These are phyloP conservation scores for Sparassis latifolia DNA, from an alignment of 1,284 basidiomycete genomes.

Conservation along the genomic window DNA sequence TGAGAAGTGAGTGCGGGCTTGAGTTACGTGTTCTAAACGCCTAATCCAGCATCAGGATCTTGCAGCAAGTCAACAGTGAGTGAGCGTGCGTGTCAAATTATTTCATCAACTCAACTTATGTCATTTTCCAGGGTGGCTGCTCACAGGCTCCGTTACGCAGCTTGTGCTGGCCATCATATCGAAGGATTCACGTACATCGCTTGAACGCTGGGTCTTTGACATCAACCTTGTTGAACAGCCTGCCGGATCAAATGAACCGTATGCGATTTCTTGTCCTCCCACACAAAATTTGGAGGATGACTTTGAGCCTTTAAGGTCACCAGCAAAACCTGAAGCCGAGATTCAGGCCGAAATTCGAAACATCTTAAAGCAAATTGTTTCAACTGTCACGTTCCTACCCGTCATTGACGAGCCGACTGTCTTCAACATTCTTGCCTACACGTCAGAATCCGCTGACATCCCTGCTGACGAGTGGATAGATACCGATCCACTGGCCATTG, in stretches of 20 bases:
- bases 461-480: slow-evolving; percentile 92
- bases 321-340: slow-evolving; percentile 78
- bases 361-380: slow-evolving; percentile 98
- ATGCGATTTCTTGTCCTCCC: slow-evolving; percentile 2
- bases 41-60: slow-evolving; percentile 48
- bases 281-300: not conserved
- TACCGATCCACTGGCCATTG: slow-evolving; percentile 91
- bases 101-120: slow-evolving; percentile 19
- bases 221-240: slow-evolving; percentile 72
- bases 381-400: slow-evolving; percentile 92
- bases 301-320: slow-evolving; percentile 27
- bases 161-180: slow-evolving; percentile 95
- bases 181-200: slow-evolving; percentile 84
- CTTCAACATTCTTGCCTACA: slow-evolving; percentile 96
- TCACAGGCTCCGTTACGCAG: slow-evolving; percentile 85
- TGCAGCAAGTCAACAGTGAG: slow-evolving; percentile 86
- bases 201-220: slow-evolving; percentile 99
- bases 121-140: slow-evolving; percentile 82
- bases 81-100: slow-evolving; percentile 11
- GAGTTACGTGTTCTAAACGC: not conserved
- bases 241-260: slow-evolving; percentile 39
- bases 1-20: slow-evolving; percentile 48
- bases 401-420: slow-evolving; percentile 92
- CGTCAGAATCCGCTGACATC: slow-evolving; percentile 79
- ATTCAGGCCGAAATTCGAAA: slow-evolving; percentile 97